These are phyloP conservation scores for Stachybotrys echinatus DNA, from an alignment of 2,329 filamentous ascomycete species.

Conservation along the genomic window DNA sequence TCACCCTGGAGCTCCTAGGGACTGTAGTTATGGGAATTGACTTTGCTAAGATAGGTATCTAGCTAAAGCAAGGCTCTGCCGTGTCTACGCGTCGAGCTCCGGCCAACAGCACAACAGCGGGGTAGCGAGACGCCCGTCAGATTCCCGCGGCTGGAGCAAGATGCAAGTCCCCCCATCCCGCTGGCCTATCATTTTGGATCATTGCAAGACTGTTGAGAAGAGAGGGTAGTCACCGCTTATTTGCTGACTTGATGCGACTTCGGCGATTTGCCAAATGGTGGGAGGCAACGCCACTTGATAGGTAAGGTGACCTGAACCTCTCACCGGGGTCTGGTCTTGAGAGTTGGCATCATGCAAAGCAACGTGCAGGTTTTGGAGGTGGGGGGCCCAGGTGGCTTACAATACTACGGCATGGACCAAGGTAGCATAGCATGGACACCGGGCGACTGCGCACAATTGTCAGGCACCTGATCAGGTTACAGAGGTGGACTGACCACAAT, in stretches of 20 bases:
- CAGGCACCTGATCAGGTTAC: too few species aligned
- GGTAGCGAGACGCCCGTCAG: background rate
- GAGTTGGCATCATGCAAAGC: background rate
- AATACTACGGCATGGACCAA: too few species aligned
- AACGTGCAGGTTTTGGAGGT: background rate
- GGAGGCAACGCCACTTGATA: background rate
- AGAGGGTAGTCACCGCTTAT: background rate
- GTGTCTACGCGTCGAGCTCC: background rate
- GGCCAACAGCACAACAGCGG: background rate
- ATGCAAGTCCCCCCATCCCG: background rate
- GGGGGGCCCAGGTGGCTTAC: background rate
- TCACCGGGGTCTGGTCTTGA: background rate
- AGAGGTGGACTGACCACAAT: too few species aligned
- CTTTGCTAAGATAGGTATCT: background rate
- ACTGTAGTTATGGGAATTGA: too few species aligned
- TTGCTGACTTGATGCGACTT: background rate
- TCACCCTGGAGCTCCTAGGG: too few species aligned
- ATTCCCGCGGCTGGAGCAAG: background rate
- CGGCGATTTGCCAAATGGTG: background rate
- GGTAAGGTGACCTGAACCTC: background rate
- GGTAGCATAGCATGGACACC: too few species aligned
- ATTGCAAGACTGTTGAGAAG: background rate
- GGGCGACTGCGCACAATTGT: too few species aligned
- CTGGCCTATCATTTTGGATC: background rate
- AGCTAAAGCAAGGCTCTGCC: background rate